Base-by-base conservation (phyloP, 2,329 filamentous ascomycete species). In the Westerdykella aurantiaca region DNA sequence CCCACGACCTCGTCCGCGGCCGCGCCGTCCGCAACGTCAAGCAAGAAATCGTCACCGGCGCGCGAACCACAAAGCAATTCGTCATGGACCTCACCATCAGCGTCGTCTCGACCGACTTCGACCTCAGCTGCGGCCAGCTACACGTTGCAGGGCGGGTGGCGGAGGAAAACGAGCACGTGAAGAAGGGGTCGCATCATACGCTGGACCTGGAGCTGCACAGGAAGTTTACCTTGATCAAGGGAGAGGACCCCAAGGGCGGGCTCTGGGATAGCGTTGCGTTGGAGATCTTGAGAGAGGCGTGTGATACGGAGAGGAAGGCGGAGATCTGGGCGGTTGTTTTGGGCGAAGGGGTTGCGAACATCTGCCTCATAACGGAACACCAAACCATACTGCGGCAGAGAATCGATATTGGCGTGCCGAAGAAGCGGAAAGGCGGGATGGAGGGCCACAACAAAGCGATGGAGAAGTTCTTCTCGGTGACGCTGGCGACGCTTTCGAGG, bases 261-360 rank as follows among this genome's bases (percentile, higher is more conserved):
- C 79, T 89, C 34, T 98, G 93, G 93, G 93, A 98, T 67, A 90
- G 85, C 53, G 82, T 98, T 10, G 87, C 90, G 3, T 72, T 85
- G 38, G 82, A 86, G 46, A 84, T 86, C 37, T 77, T 98, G 10
- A 75, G 79, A 44, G 88, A 95, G 64, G 85, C 89, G 1, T 77
- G 91, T 12, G 83, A 87, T 56, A 81, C 86, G 54, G 84, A 88
- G 52, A 83, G 84, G 58, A 82, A 86, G 49, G 89, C 88, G 1
- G 85, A 91, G 49, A 78, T 95, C 14, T 88, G 89, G 43, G 91
- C 93, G 0, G 84, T 97, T 1, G 86, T 97, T 18, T 91, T 98
- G 85, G 87, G 95, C 57, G 91, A 97, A 58, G 86, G 86, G 2
- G 68, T 86, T 13, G 86, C 88, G 45, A 88, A 90, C 64, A 86